Conservation (phyloP, 148 eudicot species). For the Camellia japonica region DNA sequence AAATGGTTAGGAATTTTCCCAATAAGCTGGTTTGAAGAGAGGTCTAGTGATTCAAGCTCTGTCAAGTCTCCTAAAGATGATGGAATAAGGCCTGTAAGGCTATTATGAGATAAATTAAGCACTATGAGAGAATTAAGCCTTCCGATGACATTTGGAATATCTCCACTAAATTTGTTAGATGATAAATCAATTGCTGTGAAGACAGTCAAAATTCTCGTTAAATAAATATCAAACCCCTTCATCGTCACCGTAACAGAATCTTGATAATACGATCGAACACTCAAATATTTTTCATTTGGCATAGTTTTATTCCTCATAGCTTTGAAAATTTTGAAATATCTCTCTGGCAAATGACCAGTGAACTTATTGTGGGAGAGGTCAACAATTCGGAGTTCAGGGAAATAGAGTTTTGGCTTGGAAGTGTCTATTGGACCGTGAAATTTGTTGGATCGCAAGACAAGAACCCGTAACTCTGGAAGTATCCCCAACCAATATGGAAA, state of each 20-base stretch:
- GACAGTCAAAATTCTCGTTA: background rate
- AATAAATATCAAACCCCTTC: conserved; percentile 3
- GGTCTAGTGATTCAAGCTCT: background rate
- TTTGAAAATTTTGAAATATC: conserved; percentile 13
- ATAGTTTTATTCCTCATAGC: conserved; percentile 17
- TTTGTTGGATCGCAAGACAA: conserved; percentile 28
- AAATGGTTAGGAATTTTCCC: conserved; percentile 1
- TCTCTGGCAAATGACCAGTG: conserved; percentile 14
- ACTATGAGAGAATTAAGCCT: conserved; percentile 2
- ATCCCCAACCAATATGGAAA: conserved; percentile 34
- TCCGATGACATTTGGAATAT: conserved; percentile 15
- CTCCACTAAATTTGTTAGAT: conserved; percentile 11
- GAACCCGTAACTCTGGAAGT: conserved; percentile 27
- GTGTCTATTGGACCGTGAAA: conserved; percentile 28
- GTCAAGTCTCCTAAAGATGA: conserved; percentile 16
- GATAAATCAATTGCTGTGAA: conserved; percentile 21
- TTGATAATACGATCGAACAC: background rate
- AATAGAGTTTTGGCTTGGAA: background rate
- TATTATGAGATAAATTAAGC: conserved; percentile 18
- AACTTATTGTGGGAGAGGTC: conserved; percentile 52
- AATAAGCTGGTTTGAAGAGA: conserved; percentile 14
- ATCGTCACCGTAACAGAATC: conserved; percentile 1
- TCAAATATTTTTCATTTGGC: background rate
- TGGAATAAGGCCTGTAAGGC: conserved; percentile 15
- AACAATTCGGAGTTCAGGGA: conserved; percentile 45